These are phyloP conservation scores for Triticum monococcum DNA, from an alignment of 176 grass and related monocot species.

Conservation along the genomic window DNA sequence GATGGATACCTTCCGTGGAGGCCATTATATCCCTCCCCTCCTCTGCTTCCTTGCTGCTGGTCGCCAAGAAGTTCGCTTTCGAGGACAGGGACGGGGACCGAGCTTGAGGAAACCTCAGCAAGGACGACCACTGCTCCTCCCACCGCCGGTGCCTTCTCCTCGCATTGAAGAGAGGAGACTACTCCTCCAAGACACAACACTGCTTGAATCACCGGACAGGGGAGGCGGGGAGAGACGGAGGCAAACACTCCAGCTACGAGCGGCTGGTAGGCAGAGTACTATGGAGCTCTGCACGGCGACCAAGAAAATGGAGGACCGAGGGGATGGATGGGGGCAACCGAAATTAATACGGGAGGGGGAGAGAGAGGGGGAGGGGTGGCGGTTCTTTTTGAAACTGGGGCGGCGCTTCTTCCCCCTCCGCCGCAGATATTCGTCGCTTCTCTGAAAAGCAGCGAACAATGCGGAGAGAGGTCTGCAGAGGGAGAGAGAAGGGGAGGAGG, in stretches of 20 bases:
- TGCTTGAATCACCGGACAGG: background rate
- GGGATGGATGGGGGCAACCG: background rate
- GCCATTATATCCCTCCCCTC: constrained; percentile 50
- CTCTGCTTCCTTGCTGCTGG: background rate
- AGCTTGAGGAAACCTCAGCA: constrained; percentile 23
- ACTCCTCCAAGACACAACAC: no score
- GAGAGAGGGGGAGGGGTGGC: constrained; percentile 28
- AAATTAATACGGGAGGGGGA: constrained; percentile 37
- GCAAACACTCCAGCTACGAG: background rate
- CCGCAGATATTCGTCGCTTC: constrained; percentile 56
- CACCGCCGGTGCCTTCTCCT: constrained; percentile 43
- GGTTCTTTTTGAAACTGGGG: constrained; percentile 65
- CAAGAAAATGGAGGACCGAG: constrained; percentile 31
- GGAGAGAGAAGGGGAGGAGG: background rate
- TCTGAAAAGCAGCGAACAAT: constrained; percentile 70
- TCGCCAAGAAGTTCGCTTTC: constrained; percentile 23
- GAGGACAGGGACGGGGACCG: background rate
- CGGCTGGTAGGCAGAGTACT: background rate
- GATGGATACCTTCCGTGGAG: constrained; percentile 62
- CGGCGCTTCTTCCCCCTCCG: constrained; percentile 42
- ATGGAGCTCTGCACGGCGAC: constrained; percentile 33
- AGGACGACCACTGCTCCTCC: background rate
- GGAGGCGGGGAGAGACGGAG: no score
- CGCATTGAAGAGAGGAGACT: constrained; percentile 54
- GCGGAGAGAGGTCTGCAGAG: background rate